Evolutionary conservation across 1,284 basidiomycete genomes (phyloP).

Genomic region (Ustilago sp.): DNA sequence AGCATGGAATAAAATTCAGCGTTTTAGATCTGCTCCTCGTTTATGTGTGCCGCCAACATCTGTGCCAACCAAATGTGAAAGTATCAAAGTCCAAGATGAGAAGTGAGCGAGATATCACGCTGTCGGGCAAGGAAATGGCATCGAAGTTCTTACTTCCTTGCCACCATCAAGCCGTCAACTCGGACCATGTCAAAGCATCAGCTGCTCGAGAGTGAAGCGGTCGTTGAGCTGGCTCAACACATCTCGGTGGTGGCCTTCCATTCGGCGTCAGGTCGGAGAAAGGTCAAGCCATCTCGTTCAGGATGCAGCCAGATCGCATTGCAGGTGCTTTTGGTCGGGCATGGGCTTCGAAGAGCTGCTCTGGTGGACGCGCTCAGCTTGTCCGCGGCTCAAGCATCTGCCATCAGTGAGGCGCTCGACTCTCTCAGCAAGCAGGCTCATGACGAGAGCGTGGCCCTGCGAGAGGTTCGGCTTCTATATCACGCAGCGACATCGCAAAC

Average conservation of each 20-base stretch:
- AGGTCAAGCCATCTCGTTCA: constrained; percentile 9
- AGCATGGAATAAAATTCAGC: constrained; percentile 49
- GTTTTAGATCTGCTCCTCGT: constrained; percentile 29
- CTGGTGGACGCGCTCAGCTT: constrained; percentile 25
- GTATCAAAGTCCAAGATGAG: background rate
- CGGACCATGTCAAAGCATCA: background rate
- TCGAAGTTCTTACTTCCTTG: background rate
- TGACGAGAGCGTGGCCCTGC: background rate
- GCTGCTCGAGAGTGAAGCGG: background rate
- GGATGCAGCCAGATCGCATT: constrained; percentile 26
- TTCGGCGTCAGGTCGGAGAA: constrained; percentile 2
- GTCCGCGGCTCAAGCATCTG: constrained; percentile 16
- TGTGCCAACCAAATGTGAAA: background rate
- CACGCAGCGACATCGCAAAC: constrained; percentile 27
- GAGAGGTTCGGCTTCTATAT: constrained; percentile 13
- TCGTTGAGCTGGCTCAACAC: constrained; percentile 9
- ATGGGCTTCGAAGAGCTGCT: constrained; percentile 32
- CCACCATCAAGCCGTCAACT: background rate
- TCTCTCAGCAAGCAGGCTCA: background rate
- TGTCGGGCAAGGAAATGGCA: background rate
- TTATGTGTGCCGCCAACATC: background rate
- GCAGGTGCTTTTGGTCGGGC: constrained; percentile 22
- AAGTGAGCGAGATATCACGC: background rate
- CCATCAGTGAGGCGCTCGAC: constrained; percentile 10
- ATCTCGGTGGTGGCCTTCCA: constrained; percentile 4